Evolutionary conservation across 345 rosid species (phyloP).

Genomic region (Cardiospermum halicacabum): DNA sequence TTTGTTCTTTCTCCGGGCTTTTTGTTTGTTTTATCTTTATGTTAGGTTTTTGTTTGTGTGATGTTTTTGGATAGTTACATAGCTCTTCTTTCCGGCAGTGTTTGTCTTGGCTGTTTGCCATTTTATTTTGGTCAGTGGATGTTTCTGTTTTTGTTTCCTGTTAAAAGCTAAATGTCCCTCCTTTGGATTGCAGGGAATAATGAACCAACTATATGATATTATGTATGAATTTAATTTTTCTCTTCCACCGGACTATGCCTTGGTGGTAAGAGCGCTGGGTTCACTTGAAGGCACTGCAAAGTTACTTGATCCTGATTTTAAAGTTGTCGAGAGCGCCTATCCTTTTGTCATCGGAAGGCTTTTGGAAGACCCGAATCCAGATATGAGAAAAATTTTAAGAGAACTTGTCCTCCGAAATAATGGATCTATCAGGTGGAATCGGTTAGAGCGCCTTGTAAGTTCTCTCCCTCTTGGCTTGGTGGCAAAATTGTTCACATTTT

Average conservation of each 20-base stretch:
- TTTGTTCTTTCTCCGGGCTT: background rate
- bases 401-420: slow-evolving; percentile 76
- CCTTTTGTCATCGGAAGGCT: slow-evolving; percentile 90
- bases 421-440: slow-evolving; percentile 94
- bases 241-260: slow-evolving; percentile 91
- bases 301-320: slow-evolving; percentile 84
- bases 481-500: background rate
- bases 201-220: slow-evolving; percentile 77
- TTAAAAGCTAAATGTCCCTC: background rate
- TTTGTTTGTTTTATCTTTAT: background rate
- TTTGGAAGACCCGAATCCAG: slow-evolving; percentile 85
- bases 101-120: background rate
- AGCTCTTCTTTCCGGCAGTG: background rate
- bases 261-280: slow-evolving; percentile 89
- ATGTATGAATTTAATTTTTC: slow-evolving; percentile 91
- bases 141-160: background rate
- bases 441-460: slow-evolving; percentile 83
- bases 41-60: background rate
- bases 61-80: background rate
- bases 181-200: slow-evolving; percentile 58
- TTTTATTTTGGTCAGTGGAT: background rate
- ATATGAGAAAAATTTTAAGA: slow-evolving; percentile 86
- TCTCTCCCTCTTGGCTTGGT: slow-evolving; percentile 4
- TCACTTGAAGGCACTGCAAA: slow-evolving; percentile 97
- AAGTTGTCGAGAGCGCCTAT: slow-evolving; percentile 85